Base-by-base conservation (phyloP, 208 protist genomes). In the Leishmania tarentolae region DNA sequence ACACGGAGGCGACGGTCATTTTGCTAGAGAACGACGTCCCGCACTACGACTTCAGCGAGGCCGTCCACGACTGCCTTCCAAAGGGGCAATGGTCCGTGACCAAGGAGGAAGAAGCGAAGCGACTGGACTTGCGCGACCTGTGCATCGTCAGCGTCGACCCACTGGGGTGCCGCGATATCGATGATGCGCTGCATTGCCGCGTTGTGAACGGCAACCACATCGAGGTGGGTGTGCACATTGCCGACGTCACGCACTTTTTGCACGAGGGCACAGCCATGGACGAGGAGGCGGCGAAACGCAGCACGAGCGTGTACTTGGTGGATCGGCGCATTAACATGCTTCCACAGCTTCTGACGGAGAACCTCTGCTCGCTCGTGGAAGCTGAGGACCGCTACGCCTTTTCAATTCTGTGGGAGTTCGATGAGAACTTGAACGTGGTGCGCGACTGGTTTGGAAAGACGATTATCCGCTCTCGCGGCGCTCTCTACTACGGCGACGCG, bases 321-420 rank as follows among this genome's bases (percentile, higher is more conserved):
- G 97, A 99, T 79, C 87, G 95, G 57, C 89, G 98, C 82, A 99
- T 99, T 76, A 98, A 99, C 85, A 99, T 99, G 99, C 88, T 99
- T 17, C 99, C 99, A 13, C 92, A 97, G 77, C 80, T 99, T 7
- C 88, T 99, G 8, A 98, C 96, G 7, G 98, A 99, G 78, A 97
- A 99, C 72, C 76, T 99, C 28, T 99, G 98, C 85, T 99, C 98
- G 17, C 87, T 99, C 7, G 88, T 95, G 37, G 91, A 91, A 59
- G 88, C 90, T 1, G 95, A 97, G 37, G 97, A 99, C 50, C 86
- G 98, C 59, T 98, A 98, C 83, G 94, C 98, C 59, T 99, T 99
- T 79, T 97, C 93, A 59, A 94, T 98, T 56, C 68, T 99, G 59
- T 99, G 98, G 97, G 91, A 98, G 79, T 93, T 98, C 61, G 91